phyloP scores from a whole-genome alignment of 2,329 filamentous ascomycete genomes.

The Rhinocladiella mackenziei region DNA sequence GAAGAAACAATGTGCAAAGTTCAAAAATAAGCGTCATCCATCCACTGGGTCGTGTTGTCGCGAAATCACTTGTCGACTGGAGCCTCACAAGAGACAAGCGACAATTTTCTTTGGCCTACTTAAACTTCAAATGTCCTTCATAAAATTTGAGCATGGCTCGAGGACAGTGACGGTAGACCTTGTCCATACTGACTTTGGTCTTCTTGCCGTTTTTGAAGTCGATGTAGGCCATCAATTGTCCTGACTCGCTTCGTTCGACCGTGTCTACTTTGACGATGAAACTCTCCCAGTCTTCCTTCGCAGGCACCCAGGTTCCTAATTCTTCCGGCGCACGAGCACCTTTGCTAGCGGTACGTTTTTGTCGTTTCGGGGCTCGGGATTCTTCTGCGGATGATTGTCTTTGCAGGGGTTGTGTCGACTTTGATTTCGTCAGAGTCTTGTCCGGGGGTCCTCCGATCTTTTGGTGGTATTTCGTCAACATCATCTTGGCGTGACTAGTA shows the following conservation, averaged over 20 bases:
- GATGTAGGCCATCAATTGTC: slow-evolving; percentile 39
- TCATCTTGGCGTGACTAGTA: slow-evolving; percentile 35
- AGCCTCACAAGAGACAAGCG: too few relatives aligned
- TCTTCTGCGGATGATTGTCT: slow-evolving; percentile 26
- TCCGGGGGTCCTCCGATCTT: slow-evolving; percentile 41
- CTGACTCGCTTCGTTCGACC: slow-evolving; percentile 38
- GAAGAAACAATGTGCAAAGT: too few relatives aligned
- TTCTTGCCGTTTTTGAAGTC: slow-evolving; percentile 45
- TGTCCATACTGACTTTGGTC: slow-evolving; percentile 40
- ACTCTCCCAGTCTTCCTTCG: slow-evolving; percentile 42
- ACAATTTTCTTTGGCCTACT: slow-evolving; percentile 35
- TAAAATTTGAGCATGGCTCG: slow-evolving; percentile 48
- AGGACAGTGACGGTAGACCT: slow-evolving; percentile 44
- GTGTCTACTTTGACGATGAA: slow-evolving; percentile 43
- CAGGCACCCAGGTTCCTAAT: slow-evolving; percentile 38
- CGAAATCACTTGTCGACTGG: too few relatives aligned
- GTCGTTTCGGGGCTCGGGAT: slow-evolving; percentile 23
- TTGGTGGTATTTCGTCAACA: slow-evolving; percentile 41
- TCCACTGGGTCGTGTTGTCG: too few relatives aligned
- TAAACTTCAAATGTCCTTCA: slow-evolving; percentile 42
- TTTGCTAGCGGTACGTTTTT: slow-evolving; percentile 23
- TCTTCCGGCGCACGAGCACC: slow-evolving; percentile 26
- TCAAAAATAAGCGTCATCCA: too few relatives aligned
- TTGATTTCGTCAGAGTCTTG: slow-evolving; percentile 22
- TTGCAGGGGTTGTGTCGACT: slow-evolving; percentile 30